Evolutionary conservation across 2,329 filamentous ascomycete species (phyloP).

Genomic region (Colletotrichum eremochloae): DNA sequence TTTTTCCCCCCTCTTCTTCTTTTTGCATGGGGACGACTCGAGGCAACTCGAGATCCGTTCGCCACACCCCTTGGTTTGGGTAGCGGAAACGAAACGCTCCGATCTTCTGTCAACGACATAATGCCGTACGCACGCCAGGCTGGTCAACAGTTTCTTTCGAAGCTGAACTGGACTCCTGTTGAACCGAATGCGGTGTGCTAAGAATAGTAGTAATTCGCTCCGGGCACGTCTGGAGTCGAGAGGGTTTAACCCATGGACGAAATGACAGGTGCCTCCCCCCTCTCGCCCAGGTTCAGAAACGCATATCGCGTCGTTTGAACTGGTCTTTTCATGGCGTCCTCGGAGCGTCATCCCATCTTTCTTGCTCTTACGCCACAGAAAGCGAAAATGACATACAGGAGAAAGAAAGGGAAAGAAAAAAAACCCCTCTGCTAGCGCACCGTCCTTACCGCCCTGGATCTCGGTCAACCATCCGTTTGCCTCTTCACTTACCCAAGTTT

Average conservation of each 20-base stretch:
- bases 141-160: not conserved
- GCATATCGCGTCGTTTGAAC: constrained; percentile 17
- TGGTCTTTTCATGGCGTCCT: constrained; percentile 12
- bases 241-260: constrained; percentile 23
- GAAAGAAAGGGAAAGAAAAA: not conserved
- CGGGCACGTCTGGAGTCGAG: not conserved
- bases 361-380: not conserved
- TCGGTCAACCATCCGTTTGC: constrained; percentile 20
- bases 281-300: constrained; percentile 13
- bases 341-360: constrained; percentile 26
- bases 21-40: not conserved
- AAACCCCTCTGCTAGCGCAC: not conserved
- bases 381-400: not conserved
- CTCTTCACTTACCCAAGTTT: not conserved
- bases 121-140: not conserved
- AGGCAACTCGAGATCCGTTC: constrained; percentile 12
- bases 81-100: constrained; percentile 32
- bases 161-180: not conserved
- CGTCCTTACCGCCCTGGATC: constrained; percentile 3
- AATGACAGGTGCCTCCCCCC: not conserved
- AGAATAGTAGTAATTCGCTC: constrained; percentile 20
- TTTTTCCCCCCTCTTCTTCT: no score
- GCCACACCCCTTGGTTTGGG: not conserved
- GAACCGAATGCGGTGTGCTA: not conserved
- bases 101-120: constrained; percentile 1